Evolutionary conservation across 1,284 basidiomycete genomes (phyloP), one percentile per base, ranked within the genome.

Genomic region (Athelia sp.): DNA sequence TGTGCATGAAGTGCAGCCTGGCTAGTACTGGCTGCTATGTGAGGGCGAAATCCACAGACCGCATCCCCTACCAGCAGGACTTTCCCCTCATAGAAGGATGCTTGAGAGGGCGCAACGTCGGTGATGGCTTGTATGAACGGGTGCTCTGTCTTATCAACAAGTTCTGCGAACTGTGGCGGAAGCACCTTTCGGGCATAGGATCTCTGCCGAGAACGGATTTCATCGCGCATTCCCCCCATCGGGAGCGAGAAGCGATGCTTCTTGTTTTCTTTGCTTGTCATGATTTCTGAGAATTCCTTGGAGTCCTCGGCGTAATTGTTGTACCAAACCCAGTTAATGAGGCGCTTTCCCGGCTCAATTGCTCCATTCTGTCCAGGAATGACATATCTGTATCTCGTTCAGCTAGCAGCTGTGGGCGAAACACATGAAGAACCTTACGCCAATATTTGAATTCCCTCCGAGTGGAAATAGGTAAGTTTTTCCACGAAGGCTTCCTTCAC

Each of bases 311-410:
- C 36, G 19, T 40, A 40, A 21, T 40, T 40, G 36, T 40, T 40
- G 36, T 40, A 40, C 36, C 36, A 40, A 21, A 40, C 36, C 36
- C 36, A 40, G n/a, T 40, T 40, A 6, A 40, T 40, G 36, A 40
- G 36, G 36, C 36, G 36, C 19, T 40, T 40, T 40, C 36, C 36
- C 9, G 36, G 36, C 36, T 40, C 36, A n/a, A 40, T 6, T 6
- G 36, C 9, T 40, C 36, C 36, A n/a, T n/a, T 40, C 19, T 40
- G 8, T 9, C 36, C 36, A n/a, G 36, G 36, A 21, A 40, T 40
- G 6, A 40, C 15, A 21, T 17, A 40, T 21, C 36, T 40, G 15
- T 21, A 40, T 6, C 8, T 8, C 15, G 15, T 13, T 40, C 36
- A 40, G 15, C 19, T 9, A 40, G 36, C 8, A 40, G 15, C 15